Evolutionary conservation across 495 filamentous ascomycete genomes (phyloP).

Genomic region (Podospora pseudopauciseta): DNA sequence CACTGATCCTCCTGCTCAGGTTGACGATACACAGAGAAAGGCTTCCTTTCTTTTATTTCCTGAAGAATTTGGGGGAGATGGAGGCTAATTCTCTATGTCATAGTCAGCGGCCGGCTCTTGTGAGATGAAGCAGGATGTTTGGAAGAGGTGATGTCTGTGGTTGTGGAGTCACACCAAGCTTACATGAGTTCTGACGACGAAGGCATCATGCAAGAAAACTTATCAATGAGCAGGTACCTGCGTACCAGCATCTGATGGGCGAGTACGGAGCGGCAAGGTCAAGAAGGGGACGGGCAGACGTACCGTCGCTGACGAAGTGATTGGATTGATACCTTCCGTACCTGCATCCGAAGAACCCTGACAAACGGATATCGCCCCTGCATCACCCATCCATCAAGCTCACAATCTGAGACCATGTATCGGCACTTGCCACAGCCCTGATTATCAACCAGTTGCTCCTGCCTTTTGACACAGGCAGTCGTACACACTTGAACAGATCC

Average conservation of each 20-base stretch:
- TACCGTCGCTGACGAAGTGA: not conserved
- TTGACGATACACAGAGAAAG: not conserved
- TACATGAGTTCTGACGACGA: not conserved
- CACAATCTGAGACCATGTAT: not conserved
- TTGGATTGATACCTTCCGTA: conserved; percentile 1
- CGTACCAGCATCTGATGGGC: too few species aligned
- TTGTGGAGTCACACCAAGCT: not conserved
- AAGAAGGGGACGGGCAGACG: not conserved
- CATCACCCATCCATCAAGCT: not conserved
- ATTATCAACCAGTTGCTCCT: not conserved
- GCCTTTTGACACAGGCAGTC: not conserved
- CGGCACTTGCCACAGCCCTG: not conserved
- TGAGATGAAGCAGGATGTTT: not conserved
- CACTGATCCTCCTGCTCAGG: not conserved
- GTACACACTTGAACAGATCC: too few species aligned
- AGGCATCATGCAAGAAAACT: not conserved
- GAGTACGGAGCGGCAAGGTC: too few species aligned
- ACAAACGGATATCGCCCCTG: not conserved
- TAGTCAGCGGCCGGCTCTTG: not conserved
- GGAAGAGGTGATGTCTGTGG: not conserved
- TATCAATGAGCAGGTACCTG: not conserved
- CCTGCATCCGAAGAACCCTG: not conserved
- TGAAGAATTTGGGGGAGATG: not conserved
- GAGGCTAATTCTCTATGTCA: not conserved
- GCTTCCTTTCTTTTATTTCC: not conserved